Evolutionary conservation across 768 basidiomycete genomes (phyloP).

Genomic region (Strobilomyces dryophilus): DNA sequence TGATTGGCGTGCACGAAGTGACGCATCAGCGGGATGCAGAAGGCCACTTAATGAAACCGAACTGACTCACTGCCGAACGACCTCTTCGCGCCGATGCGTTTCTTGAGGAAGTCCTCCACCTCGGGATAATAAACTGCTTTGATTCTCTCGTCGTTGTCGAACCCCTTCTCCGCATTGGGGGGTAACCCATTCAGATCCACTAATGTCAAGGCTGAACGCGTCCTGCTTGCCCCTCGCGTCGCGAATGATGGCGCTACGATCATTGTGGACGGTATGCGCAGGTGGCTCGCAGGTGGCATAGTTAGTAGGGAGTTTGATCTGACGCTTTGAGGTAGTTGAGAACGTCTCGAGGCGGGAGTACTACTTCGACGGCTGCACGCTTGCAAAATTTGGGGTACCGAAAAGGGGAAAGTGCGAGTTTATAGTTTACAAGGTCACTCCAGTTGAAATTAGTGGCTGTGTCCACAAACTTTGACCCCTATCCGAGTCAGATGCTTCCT

Average conservation of each 20-base stretch:
- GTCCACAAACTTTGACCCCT: no score
- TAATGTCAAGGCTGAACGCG: not conserved
- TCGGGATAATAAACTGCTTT: not conserved
- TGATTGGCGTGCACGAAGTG: not conserved
- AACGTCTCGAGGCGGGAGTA: not conserved
- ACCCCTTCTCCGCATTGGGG: not conserved
- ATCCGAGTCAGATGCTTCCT: no score
- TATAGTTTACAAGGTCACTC: no score
- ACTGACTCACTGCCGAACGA: not conserved
- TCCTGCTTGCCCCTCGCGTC: not conserved
- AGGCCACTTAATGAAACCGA: not conserved
- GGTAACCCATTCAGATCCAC: not conserved
- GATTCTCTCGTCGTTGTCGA: not conserved
- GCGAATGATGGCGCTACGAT: not conserved
- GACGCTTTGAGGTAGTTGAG: not conserved
- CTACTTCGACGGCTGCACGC: no score
- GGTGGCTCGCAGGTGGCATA: not conserved
- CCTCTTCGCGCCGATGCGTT: not conserved
- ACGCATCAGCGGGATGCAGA: not conserved
- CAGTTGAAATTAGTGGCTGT: no score
- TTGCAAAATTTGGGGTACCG: no score
- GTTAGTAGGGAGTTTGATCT: not conserved
- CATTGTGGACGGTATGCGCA: not conserved
- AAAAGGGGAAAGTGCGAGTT: no score
- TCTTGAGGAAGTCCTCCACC: not conserved